Evolutionary conservation across 208 protist species (phyloP).

Genomic region (Acanthamoeba triangularis): DNA sequence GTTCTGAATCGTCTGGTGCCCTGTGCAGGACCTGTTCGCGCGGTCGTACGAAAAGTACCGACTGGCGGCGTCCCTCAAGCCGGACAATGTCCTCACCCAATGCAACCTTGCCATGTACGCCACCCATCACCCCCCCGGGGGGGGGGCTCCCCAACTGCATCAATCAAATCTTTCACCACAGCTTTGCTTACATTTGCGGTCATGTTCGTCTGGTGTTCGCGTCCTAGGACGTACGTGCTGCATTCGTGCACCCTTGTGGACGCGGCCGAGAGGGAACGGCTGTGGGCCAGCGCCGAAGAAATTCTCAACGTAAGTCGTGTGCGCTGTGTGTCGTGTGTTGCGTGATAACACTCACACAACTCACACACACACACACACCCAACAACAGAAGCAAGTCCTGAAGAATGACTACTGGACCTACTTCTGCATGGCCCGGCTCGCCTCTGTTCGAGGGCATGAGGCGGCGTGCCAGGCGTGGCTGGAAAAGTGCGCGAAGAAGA

Average conservation of each 20-base stretch:
- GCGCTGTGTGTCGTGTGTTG: too few species aligned
- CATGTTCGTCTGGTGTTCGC: too few species aligned
- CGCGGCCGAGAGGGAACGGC: conserved; percentile 2
- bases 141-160: too few species aligned
- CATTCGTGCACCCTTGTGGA: conserved; percentile 29
- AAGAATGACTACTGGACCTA: conserved; percentile 66
- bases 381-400: background rate
- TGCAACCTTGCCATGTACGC: conserved; percentile 77
- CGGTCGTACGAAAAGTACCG: conserved; percentile 73
- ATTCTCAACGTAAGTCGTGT: background rate
- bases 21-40: conserved; percentile 19
- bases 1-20: background rate
- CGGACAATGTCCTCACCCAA: conserved; percentile 68
- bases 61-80: conserved; percentile 15
- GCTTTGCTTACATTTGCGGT: background rate
- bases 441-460: conserved; percentile 35
- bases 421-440: conserved; percentile 75
- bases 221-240: conserved; percentile 61
- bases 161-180: background rate
- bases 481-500: conserved; percentile 50
- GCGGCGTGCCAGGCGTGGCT: conserved; percentile 61
- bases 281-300: conserved; percentile 72
- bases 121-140: background rate
- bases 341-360: background rate
- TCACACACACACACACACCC: too few species aligned